Conservation (phyloP, 2,329 filamentous ascomycete species). For the Penicillium sp. region DNA sequence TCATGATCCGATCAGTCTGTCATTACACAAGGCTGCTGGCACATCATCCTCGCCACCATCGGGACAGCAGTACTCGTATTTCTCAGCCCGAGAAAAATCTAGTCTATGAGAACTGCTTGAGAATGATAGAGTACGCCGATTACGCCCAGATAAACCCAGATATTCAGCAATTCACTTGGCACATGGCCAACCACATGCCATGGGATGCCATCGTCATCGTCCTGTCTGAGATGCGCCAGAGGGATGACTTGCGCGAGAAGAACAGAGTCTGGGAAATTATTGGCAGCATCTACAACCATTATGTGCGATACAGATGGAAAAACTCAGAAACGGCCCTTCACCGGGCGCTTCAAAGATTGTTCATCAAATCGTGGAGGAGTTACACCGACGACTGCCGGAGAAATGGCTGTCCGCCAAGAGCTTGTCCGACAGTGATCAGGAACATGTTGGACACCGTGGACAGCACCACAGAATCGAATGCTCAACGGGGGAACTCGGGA, state of each 20-base stretch:
- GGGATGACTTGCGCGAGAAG: conserved; percentile 32
- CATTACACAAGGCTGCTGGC: conserved; percentile 42
- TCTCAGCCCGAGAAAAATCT: conserved; percentile 17
- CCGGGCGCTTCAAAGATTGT: conserved; percentile 20
- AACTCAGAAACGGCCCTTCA: conserved; percentile 16
- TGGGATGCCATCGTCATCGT: conserved; percentile 51
- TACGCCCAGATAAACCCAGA: conserved; percentile 29
- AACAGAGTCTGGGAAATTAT: conserved; percentile 43
- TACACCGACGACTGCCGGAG: conserved; percentile 21
- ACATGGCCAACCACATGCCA: conserved; percentile 44
- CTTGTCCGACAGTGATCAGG: conserved; percentile 19
- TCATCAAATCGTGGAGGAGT: conserved; percentile 23
- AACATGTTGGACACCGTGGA: conserved; percentile 7
- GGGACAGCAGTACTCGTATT: conserved; percentile 17
- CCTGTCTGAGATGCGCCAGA: conserved; percentile 38
- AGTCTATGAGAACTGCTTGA: conserved; percentile 33
- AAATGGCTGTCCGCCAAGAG: conserved; percentile 7
- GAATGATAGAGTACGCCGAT: conserved; percentile 23
- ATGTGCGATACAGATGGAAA: conserved; percentile 26
- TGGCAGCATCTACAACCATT: conserved; percentile 37
- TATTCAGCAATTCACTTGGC: conserved; percentile 42
- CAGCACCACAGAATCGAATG: neutral
- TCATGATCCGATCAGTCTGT: conserved; percentile 41
- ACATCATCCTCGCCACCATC: conserved; percentile 38
- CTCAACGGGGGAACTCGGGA: neutral